These are phyloP conservation scores for Turritis glabra DNA, from an alignment of 345 rosid genomes.

Conservation along the genomic window DNA sequence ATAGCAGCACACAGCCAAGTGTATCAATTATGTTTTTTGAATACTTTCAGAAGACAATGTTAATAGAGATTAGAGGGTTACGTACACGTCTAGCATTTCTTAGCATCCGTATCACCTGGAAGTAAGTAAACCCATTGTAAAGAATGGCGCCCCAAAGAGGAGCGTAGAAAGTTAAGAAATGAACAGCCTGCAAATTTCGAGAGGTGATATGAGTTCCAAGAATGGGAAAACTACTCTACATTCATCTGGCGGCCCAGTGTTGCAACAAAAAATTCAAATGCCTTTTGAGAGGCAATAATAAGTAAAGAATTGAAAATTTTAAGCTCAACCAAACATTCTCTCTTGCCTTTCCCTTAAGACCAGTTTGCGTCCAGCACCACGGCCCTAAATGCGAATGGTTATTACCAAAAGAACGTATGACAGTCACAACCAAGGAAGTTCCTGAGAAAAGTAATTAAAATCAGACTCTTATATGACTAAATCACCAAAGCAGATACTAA, in stretches of 20 bases:
- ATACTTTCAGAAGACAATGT: background rate
- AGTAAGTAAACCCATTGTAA: conserved; percentile 88
- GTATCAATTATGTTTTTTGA: background rate
- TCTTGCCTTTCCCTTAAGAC: conserved; percentile 80
- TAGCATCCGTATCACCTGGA: conserved; percentile 96
- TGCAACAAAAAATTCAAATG: background rate
- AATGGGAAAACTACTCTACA: background rate
- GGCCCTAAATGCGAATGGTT: conserved; percentile 69
- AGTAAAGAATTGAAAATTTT: background rate
- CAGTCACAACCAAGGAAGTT: conserved; percentile 76
- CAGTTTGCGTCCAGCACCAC: conserved; percentile 85
- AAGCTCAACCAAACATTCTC: background rate
- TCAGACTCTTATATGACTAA: conserved; percentile 3
- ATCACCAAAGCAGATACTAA: background rate
- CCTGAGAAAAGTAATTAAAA: conserved; percentile 47
- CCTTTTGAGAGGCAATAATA: background rate
- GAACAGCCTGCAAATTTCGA: conserved; percentile 74
- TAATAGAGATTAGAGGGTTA: background rate
- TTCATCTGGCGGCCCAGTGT: background rate
- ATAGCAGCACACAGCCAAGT: conserved; percentile 9
- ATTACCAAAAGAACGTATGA: conserved; percentile 83
- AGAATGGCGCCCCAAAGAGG: conserved; percentile 98
- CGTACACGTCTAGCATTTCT: conserved; percentile 91
- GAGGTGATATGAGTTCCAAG: conserved; percentile 9
- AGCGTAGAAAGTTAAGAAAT: conserved; percentile 78